phyloP scores from a whole-genome alignment of 129 eudicot species.

The Flaveria brownii region DNA sequence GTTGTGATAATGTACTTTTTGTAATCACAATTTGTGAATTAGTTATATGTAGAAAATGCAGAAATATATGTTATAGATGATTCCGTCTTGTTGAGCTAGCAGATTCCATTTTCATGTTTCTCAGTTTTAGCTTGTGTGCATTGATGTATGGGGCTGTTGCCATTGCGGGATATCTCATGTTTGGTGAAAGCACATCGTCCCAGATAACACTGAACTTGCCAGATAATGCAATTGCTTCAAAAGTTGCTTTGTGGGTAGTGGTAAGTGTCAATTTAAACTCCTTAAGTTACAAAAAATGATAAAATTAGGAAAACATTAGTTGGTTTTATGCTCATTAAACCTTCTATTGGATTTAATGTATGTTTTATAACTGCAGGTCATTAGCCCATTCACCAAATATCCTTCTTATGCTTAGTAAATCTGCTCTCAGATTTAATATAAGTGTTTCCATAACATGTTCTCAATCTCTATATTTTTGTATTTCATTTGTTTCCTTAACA shows the following conservation, averaged over 20 bases:
- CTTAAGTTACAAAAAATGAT: background rate
- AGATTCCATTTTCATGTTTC: slow-evolving; percentile 13
- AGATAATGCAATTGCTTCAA: slow-evolving; percentile 49
- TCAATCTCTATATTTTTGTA: background rate
- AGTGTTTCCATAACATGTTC: slow-evolving; percentile 3
- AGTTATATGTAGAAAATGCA: background rate
- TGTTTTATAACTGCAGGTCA: slow-evolving; percentile 53
- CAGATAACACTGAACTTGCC: slow-evolving; percentile 92
- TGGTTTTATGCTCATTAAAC: slow-evolving; percentile 16
- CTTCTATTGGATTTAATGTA: slow-evolving; percentile 1
- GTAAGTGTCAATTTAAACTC: slow-evolving; percentile 41
- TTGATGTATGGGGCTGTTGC: slow-evolving; percentile 72
- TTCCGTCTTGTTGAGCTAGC: slow-evolving; percentile 7
- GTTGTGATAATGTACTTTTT: background rate
- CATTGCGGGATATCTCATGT: slow-evolving; percentile 85
- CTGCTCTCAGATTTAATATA: background rate
- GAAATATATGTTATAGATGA: background rate
- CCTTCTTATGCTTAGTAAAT: slow-evolving; percentile 39
- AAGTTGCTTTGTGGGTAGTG: slow-evolving; percentile 89
- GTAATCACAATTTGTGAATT: background rate
- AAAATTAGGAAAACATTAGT: background rate
- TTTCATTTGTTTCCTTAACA: slow-evolving; percentile 47
- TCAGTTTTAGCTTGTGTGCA: slow-evolving; percentile 67
- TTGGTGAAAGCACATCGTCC: slow-evolving; percentile 71
- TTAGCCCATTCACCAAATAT: slow-evolving; percentile 87